These are phyloP conservation scores for Suillus variegatus DNA, from an alignment of 768 basidiomycete genomes.

Conservation along the genomic window DNA sequence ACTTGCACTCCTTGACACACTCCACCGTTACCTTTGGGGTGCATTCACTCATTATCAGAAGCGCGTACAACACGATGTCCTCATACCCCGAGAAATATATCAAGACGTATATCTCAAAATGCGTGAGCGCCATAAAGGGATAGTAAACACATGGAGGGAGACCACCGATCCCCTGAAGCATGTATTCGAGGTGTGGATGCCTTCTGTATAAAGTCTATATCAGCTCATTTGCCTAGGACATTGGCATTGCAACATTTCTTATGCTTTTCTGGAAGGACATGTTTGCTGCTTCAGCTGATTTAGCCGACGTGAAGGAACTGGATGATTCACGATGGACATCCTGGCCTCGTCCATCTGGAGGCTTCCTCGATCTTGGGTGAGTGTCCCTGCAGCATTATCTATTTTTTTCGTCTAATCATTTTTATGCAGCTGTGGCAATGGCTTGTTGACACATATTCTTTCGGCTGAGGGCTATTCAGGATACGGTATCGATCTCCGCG, in stretches of 20 bases:
- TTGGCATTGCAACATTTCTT: conserved; percentile 91
- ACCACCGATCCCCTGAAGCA: conserved; percentile 87
- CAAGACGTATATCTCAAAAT: conserved; percentile 90
- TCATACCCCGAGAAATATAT: conserved; percentile 75
- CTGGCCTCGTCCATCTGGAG: conserved; percentile 81
- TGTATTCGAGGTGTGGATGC: conserved; percentile 74
- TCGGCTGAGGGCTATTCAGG: conserved; percentile 82
- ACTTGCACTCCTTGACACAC: conserved; percentile 74
- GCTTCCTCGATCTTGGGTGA: conserved; percentile 89
- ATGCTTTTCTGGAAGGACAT: conserved; percentile 89
- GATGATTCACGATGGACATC: conserved; percentile 54
- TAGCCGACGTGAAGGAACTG: conserved; percentile 2
- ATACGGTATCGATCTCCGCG: conserved; percentile 82
- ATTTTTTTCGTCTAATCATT: neutral
- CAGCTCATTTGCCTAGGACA: conserved; percentile 56
- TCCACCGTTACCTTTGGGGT: conserved; percentile 92
- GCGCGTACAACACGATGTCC: conserved; percentile 77
- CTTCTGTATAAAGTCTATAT: neutral
- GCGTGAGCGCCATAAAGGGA: conserved; percentile 80
- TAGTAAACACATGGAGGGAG: conserved; percentile 77
- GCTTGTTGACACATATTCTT: conserved; percentile 87
- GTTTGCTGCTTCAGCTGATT: conserved; percentile 36
- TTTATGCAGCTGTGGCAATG: conserved; percentile 79
- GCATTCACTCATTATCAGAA: conserved; percentile 81
- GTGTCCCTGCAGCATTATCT: conserved; percentile 17